Conservation (phyloP, 805 yeast species). For the Blastobotrys chiropterorum region DNA sequence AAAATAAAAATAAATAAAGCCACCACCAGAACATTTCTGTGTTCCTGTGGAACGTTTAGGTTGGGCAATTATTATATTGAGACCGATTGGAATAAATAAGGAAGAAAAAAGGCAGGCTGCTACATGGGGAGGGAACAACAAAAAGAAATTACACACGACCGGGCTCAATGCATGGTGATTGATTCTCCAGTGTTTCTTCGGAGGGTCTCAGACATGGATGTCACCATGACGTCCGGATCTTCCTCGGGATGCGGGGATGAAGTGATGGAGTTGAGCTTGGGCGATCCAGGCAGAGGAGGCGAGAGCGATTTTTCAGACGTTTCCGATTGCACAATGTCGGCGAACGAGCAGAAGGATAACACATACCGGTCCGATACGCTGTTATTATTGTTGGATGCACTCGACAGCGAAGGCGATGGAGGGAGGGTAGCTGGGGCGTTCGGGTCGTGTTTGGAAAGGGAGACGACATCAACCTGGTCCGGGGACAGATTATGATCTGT, state of each 20-base stretch:
- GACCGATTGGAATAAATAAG: not conserved
- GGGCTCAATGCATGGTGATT: not conserved
- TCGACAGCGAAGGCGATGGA: not conserved
- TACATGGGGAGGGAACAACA: not conserved
- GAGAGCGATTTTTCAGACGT: not conserved
- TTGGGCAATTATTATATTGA: not conserved
- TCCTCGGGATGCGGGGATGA: slow-evolving; percentile 2
- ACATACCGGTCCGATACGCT: slow-evolving; percentile 10
- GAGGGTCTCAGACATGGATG: slow-evolving; percentile 21
- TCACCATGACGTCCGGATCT: slow-evolving; percentile 12
- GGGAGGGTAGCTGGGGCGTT: slow-evolving; percentile 3
- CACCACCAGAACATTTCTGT: too few species aligned
- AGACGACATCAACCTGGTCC: slow-evolving; percentile 65
- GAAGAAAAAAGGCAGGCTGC: not conserved
- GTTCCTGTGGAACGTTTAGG: too few species aligned
- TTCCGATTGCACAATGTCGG: slow-evolving; percentile 47
- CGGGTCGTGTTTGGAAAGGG: slow-evolving; percentile 39
- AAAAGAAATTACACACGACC: not conserved
- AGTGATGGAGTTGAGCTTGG: slow-evolving; percentile 1
- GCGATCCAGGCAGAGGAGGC: not conserved
- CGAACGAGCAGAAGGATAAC: slow-evolving; percentile 62
- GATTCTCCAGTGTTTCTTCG: slow-evolving; percentile 18
- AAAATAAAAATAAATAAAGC: too few species aligned
- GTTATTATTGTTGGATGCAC: not conserved
- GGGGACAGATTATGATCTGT: slow-evolving; percentile 53